These are phyloP conservation scores for Fusarium anguioides DNA, from an alignment of 2,329 filamentous ascomycete species.

Conservation along the genomic window DNA sequence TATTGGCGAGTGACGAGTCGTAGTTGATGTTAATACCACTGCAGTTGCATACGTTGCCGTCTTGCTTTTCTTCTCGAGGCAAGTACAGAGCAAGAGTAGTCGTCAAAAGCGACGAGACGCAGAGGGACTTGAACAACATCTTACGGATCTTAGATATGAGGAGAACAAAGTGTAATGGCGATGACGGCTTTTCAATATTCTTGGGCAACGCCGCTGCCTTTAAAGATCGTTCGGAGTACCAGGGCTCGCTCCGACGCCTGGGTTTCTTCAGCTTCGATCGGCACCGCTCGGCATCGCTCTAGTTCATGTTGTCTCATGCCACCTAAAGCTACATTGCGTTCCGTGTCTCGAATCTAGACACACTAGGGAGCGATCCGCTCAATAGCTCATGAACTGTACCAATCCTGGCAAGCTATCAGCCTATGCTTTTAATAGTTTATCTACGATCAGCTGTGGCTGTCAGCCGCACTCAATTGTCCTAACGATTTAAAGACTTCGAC, in stretches of 20 bases:
- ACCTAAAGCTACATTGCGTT: background rate
- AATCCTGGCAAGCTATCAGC: background rate
- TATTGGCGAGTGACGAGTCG: background rate
- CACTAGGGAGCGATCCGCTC: background rate
- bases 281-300: no score
- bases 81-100: constrained; percentile 5
- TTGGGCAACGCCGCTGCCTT: background rate
- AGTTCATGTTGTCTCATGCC: background rate
- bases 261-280: background rate
- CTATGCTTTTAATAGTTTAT: background rate
- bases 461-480: background rate
- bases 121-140: constrained; percentile 13
- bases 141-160: background rate
- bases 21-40: background rate
- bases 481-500: background rate
- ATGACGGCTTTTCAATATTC: fast-evolving
- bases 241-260: background rate
- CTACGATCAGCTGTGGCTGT: background rate
- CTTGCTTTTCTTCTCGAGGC: background rate
- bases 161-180: fast-evolving
- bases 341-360: background rate
- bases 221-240: background rate
- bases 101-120: constrained; percentile 7
- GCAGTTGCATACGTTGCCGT: constrained; percentile 11
- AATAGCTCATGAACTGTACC: background rate